Base-by-base conservation (phyloP, 768 basidiomycete genomes). In the Saitozyma podzolica region DNA sequence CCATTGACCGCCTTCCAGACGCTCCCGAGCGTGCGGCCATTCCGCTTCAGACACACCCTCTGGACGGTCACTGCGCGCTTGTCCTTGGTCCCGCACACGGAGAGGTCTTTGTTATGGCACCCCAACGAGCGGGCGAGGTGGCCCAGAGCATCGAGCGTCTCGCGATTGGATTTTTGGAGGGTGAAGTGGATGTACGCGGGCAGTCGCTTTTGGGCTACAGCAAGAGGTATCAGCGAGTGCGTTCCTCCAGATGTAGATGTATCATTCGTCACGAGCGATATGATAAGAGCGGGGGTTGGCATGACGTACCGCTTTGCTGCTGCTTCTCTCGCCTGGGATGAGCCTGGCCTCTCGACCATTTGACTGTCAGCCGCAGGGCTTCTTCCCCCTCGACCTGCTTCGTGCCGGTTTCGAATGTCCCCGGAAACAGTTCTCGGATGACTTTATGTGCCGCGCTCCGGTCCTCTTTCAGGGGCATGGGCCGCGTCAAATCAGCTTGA, bases 11-110 rank as follows among this genome's bases (percentile, higher is more conserved):
- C 81, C 68, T 83, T 88, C 94, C 94, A 99, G 4, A 97, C 85
- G 61, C 91, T 86, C 64, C 89, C 88, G 48, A 97, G 77, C 4
- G 89, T 88, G 58, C 66, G 62, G 16, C 70, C 64, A 9, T 66
- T 61, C 8, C 80, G 61, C 50, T 72, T 71, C 16, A 80, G 53
- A 48, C 76, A 79, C 16, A 98, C 92, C 1, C 92, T 87, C 76
- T 99, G 96, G 0, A 91, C 87, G 1, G 96, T 98, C 14, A 98
- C 92, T 0, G 92, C 96, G 41, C 96, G 89, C 77, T 98, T 99
- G 81, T 99, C 96, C 76, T 99, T 99, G 8, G 96, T 99, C 0
- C 96, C 96, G 4, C 93, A 91, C 29, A 93, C 89, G 20, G 88
- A 86, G 8, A 99, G 83, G 73, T 95, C 91, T 79, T 89, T 92